Evolutionary conservation across 768 basidiomycete genomes (phyloP), one percentile per base, ranked within the genome.

Genomic region (Pisolithus marmoratus): DNA sequence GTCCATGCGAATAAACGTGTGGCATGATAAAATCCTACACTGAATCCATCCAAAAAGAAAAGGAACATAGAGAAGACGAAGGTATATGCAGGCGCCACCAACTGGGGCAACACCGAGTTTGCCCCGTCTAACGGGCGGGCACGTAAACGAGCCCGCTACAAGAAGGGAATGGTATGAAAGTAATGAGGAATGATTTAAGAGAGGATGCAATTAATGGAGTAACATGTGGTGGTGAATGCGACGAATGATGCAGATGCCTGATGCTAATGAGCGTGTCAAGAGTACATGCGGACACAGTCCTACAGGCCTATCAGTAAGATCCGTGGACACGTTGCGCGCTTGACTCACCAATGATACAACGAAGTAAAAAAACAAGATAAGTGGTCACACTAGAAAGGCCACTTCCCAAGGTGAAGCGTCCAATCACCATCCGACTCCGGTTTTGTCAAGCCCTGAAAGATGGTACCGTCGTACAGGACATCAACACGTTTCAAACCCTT

Each of bases 401-500:
- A 55, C 26, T 37, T 27, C 0, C 68, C 67, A 1, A 68, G 62
- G 43, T 70, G 59, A n/a, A 75, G 55, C 20, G 64, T 56, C 74
- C 74, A 75, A 34, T 66, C 61, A 14, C 64, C 41, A n/a, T 64
- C 67, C 6, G 64, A 60, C 49, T 66, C 65, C 44, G 65, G 61
- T 50, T 71, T 74, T 6, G 70, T 69, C 54, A 85, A 58, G 27
- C 80, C 80, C 44, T 73, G 72, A 63, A 84, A 85, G 49, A 82
- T 61, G 24, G 79, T 76, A 49, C 64, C 75, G 8, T 80, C 78
- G 22, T 70, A 60, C 50, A 85, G 64, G 31, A 80, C 61, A 53
- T 86, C 84, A 45, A 84, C 74, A 17, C 84, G 74, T 49, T 74
- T 70, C 65, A 82, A 71, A 7, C 83, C 83, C 44, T 73, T 65